Evolutionary conservation across 1,284 basidiomycete species (phyloP).

Genomic region (Cronartium quercuum): DNA sequence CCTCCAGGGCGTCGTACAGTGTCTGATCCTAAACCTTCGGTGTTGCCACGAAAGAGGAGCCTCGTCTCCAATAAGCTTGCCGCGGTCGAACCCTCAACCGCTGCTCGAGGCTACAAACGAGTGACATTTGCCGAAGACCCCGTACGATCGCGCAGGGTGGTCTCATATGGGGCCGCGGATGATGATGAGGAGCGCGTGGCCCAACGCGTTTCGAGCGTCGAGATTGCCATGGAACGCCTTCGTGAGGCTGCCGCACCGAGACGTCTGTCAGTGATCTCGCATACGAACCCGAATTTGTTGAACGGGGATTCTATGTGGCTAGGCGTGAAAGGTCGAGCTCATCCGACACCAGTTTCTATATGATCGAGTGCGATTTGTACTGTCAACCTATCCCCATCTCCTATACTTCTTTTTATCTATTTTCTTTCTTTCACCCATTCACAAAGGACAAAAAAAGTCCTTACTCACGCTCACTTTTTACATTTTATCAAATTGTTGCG

Average conservation of each 20-base stretch:
- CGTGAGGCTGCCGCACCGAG: constrained; percentile 18
- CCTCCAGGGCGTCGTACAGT: constrained; percentile 29
- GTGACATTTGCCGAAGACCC: constrained; percentile 35
- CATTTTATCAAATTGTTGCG: neutral
- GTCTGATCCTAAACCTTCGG: constrained; percentile 23
- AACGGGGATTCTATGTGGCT: neutral
- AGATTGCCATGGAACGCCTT: constrained; percentile 31
- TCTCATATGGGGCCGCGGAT: constrained; percentile 13
- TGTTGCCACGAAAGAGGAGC: neutral
- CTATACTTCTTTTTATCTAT: neutral
- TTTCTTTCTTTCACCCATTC: neutral
- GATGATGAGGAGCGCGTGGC: constrained; percentile 3
- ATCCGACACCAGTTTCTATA: neutral
- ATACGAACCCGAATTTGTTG: neutral
- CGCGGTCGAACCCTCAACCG: neutral
- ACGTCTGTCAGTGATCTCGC: constrained; percentile 2
- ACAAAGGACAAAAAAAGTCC: neutral
- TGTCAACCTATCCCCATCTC: neutral
- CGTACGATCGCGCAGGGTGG: constrained; percentile 4
- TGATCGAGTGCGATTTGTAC: too few species aligned
- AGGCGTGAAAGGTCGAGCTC: neutral
- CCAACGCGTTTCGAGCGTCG: constrained; percentile 13
- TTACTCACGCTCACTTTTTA: neutral
- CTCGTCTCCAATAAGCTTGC: neutral
- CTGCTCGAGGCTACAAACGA: constrained; percentile 8